Base-by-base conservation (phyloP, 1,284 basidiomycete species). In the Ganoderma lingzhi region DNA sequence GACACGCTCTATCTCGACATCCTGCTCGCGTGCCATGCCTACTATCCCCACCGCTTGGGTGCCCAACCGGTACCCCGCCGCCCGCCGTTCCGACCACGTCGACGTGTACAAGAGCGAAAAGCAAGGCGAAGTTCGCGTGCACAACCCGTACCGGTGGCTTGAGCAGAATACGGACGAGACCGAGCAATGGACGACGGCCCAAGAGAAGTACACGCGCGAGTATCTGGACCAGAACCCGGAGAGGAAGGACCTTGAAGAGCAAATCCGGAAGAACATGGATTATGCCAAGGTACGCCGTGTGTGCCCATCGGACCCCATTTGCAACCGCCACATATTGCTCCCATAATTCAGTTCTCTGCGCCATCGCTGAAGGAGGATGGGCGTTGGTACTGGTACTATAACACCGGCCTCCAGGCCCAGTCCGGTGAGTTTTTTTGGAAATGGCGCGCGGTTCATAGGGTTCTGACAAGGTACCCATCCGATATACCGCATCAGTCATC, bases 351-450 rank as follows among this genome's bases (percentile, higher is more conserved):
- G 91, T 90, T 91, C 76, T 86, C 85, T 55, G 80, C 87, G 0
- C 93, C 93, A 0, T 78, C 80, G 28, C 78, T 91, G 59, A 87
- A 88, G 70, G 82, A 88, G 15, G 92, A 94, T 75, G 86, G 84
- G 8, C 86, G 85, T 62, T 95, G 92, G 89, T 95, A 95, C 75
- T 93, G 92, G 91, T 87, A 85, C 70, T 87, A 90, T 76, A 93
- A 94, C 79, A 88, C 86, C 65, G 92, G 92, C 17, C 83, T 93
- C 48, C 89, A 92, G 74, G 84, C 88, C 17, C 90, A 93, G 77
- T 82, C 84, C 55, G 85, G 89, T 90, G 67, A 64, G 83, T 79
- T 28, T 44, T 44, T 65, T 70, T 15, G 19, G n/a, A 28, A 42
- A 12, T 39, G 39, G 39, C 59, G 59, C 59, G 70, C 28, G 55